Base-by-base conservation (phyloP, 768 basidiomycete genomes). In the Boletus tomentosulus region DNA sequence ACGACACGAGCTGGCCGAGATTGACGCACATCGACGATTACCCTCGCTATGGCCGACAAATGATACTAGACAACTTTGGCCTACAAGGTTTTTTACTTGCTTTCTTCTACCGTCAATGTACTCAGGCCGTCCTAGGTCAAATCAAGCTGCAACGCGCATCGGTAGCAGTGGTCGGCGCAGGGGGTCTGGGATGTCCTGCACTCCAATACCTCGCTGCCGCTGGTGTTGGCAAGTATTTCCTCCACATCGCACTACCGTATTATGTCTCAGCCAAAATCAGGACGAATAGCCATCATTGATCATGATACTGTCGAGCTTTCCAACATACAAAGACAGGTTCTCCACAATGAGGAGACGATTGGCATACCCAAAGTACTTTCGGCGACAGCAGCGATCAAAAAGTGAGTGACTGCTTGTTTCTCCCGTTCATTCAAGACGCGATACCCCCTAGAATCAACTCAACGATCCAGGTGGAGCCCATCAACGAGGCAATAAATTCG, bases 141-240 rank as follows among this genome's bases (percentile, higher is more conserved):
- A 68, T 93, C 39, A 92, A 86, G 67, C 75, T 99, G 10, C 84
- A 84, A 55, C 63, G 74, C 8, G 82, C 93, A 0, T 84, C 85
- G 3, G 85, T 95, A 2, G 84, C 85, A 15, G 92, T 98, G 4
- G 82, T 98, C 4, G 97, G 97, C 27, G 97, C 95, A 15, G 97
- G 97, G 0, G 97, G 97, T 9, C 78, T 99, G 12, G 97, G 97
- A 11, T 98, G 97, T 68, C 94, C 97, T 45, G 92, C 91, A 38
- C 76, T 99, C 44, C 92, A 97, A 65, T 97, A 98, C 69, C 82
- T 99, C 11, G 92, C 84, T 4, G 91, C 92, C 7, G 89, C 92
- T 13, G 97, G 97, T 25, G 79, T 98, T 54, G 96, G 96, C 91
- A 62, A 58, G 86, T 65, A 42, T 28, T 42, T 47, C 8, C 25